Percentiles rank a stretch among this genome's conserved stretches.
phyloP scores from a whole-genome alignment of 1,284 basidiomycete genomes.

The Moesziomyces globuligerus region DNA sequence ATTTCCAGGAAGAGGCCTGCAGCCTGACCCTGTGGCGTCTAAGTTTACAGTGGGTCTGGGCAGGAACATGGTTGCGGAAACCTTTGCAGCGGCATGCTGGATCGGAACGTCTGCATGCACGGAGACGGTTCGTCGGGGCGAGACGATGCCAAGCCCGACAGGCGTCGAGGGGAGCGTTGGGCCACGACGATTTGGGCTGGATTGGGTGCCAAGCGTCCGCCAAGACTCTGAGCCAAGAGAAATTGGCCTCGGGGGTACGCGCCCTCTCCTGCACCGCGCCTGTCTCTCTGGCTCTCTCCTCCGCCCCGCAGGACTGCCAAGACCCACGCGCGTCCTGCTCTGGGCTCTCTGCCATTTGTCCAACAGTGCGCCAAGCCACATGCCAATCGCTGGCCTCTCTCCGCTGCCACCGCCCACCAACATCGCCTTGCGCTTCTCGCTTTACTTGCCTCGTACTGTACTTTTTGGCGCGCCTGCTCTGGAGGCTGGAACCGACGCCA shows the following conservation, averaged over 20 bases:
- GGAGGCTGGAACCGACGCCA: no score
- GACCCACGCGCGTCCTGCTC: not conserved
- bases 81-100: not conserved
- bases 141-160: not conserved
- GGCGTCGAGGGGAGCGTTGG: not conserved
- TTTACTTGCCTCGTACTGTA: no score
- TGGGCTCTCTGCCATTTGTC: constrained; percentile 5
- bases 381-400: not conserved
- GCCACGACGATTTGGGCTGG: not conserved
- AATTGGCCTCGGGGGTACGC: not conserved
- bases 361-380: constrained; percentile 19
- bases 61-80: no score
- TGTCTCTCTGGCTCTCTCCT: constrained; percentile 1
- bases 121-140: not conserved
- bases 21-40: no score
- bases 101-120: not conserved
- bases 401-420: not conserved
- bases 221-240: constrained; percentile 28
- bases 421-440: no score
- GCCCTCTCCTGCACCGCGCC: not conserved
- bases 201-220: constrained; percentile 25
- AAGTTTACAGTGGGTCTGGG: no score
- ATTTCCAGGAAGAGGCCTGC: no score
- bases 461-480: no score
- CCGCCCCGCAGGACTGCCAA: no score